Evolutionary conservation across 2,329 filamentous ascomycete species (phyloP).

Genomic region (Colletotrichum endophyticum): DNA sequence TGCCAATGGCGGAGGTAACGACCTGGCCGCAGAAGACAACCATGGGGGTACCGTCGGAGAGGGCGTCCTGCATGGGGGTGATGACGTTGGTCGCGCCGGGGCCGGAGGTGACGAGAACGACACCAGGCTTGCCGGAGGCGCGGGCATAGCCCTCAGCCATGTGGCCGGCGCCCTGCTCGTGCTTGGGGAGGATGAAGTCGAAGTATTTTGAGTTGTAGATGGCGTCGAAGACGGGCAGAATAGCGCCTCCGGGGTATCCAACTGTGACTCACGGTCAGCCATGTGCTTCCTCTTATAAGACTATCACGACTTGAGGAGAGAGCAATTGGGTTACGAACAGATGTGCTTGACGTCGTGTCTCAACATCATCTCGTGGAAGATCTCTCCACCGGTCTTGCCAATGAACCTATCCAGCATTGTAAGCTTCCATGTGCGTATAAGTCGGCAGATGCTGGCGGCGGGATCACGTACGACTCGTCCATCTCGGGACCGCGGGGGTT

Average conservation of each 20-base stretch:
- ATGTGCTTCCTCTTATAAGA: neutral
- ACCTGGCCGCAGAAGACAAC: conserved; percentile 97
- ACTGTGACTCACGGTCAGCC: conserved; percentile 49
- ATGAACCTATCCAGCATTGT: conserved; percentile 68
- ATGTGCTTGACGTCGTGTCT: conserved; percentile 90
- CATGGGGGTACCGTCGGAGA: conserved; percentile 94
- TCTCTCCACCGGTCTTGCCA: conserved; percentile 92
- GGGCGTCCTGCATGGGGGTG: conserved; percentile 94
- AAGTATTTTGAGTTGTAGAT: conserved; percentile 99
- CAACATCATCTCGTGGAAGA: conserved; percentile 99
- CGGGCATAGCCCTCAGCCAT: conserved; percentile 98
- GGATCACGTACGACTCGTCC: conserved; percentile 76
- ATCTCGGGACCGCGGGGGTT: conserved; percentile 66
- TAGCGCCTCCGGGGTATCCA: conserved; percentile 92
- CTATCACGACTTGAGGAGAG: neutral
- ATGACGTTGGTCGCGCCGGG: conserved; percentile 96
- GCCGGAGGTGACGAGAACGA: conserved; percentile 95
- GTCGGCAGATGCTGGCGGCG: conserved; percentile 7
- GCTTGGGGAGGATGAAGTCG: conserved; percentile 91
- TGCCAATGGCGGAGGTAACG: conserved; percentile 85
- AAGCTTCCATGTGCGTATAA: neutral
- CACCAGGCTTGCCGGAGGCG: conserved; percentile 90
- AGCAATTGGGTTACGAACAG: conserved; percentile 65
- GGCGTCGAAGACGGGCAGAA: conserved; percentile 96
- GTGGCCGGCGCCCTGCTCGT: conserved; percentile 97